Percentiles rank a stretch among this genome's conserved stretches.
phyloP scores from a whole-genome alignment of 805 yeast genomes.

The Teunomyces atbi region DNA sequence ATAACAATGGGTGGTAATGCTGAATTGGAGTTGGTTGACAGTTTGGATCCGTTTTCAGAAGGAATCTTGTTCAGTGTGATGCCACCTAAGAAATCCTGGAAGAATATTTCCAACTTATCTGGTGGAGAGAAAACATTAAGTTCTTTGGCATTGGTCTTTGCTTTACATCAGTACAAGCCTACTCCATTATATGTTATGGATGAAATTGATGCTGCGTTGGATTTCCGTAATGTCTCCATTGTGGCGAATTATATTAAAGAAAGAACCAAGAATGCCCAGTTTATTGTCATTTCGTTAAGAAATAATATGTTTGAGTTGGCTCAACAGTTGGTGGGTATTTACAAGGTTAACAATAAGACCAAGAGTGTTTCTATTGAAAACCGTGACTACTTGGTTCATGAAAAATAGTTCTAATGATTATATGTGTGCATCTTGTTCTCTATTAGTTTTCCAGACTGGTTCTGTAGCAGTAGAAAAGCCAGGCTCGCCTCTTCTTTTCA shows the following conservation, averaged over 20 bases:
- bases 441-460: conserved; percentile 23
- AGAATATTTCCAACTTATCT: conserved; percentile 87
- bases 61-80: conserved; percentile 95
- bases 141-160: conserved; percentile 93
- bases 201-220: conserved; percentile 98
- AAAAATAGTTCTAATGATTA: conserved; percentile 1
- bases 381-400: conserved; percentile 41
- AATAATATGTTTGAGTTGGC: conserved; percentile 98
- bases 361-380: conserved; percentile 76
- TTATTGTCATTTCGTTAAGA: conserved; percentile 89
- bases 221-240: conserved; percentile 93
- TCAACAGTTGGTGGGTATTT: conserved; percentile 90
- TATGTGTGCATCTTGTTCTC: conserved; percentile 5
- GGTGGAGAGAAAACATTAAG: conserved; percentile 98
- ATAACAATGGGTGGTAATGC: conserved; percentile 99
- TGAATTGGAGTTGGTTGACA: conserved; percentile 90
- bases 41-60: conserved; percentile 96
- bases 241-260: conserved; percentile 97
- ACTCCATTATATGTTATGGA: conserved; percentile 98
- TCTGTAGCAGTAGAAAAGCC: conserved; percentile 62
- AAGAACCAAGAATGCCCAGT: conserved; percentile 94
- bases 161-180: conserved; percentile 92
- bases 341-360: conserved; percentile 90
- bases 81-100: conserved; percentile 99
- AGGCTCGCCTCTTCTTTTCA: conserved; percentile 64